Percentiles rank a stretch among this genome's conserved stretches.
Evolutionary conservation across 768 basidiomycete genomes (phyloP).

Genomic region (Xerocomus potaroensis): DNA sequence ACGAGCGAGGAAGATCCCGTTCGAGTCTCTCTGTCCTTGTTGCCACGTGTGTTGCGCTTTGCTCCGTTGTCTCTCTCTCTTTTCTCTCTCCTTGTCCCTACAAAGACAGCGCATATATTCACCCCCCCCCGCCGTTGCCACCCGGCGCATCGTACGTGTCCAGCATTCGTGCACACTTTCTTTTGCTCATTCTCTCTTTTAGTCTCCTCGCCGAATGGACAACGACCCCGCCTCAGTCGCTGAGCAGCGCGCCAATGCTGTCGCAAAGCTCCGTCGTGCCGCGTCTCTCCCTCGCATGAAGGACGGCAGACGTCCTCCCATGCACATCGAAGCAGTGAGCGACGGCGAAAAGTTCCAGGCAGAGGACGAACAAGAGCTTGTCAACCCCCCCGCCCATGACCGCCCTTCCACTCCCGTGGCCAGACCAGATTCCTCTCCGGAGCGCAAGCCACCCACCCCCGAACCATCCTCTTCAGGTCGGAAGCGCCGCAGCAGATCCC

Average conservation of each 20-base stretch:
- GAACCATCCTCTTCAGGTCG: slow-evolving; percentile 40
- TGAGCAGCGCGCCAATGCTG: slow-evolving; percentile 82
- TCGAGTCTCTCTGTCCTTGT: too few species aligned
- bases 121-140: slow-evolving; percentile 5
- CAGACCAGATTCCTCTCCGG: slow-evolving; percentile 25
- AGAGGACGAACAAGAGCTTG: slow-evolving; percentile 33
- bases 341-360: slow-evolving; percentile 64
- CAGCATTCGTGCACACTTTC: too few species aligned
- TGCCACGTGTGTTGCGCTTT: too few species aligned
- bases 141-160: slow-evolving; percentile 10
- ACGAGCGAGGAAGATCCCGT: slow-evolving; percentile 2
- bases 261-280: slow-evolving; percentile 88
- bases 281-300: slow-evolving; percentile 90
- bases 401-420: slow-evolving; percentile 19
- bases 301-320: slow-evolving; percentile 82
- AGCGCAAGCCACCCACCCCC: slow-evolving; percentile 34
- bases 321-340: slow-evolving; percentile 79
- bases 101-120: slow-evolving; percentile 10
- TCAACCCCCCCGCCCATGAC: slow-evolving; percentile 6
- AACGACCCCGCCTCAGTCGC: slow-evolving; percentile 44
- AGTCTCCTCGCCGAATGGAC: slow-evolving; percentile 22
- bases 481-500: slow-evolving; percentile 71
- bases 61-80: slow-evolving; percentile 5
- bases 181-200: neutral
- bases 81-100: too few species aligned